Conservation (phyloP, 306 rosid genomes). For the Cucurbita argyrosperma region DNA sequence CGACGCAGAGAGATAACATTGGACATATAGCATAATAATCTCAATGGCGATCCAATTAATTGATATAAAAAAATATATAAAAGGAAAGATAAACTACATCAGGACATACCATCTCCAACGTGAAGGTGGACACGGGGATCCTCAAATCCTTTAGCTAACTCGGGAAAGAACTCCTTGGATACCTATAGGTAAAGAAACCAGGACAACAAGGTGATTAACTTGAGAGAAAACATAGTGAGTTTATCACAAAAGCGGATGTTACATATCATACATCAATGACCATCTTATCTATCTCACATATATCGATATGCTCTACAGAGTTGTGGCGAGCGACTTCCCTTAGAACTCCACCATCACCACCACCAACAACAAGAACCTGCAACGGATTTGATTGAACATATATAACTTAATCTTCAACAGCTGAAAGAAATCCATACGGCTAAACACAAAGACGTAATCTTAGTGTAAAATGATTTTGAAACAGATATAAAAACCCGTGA, state of each 20-base stretch:
- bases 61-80: background rate
- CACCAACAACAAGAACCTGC: constrained; percentile 93
- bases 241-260: background rate
- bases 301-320: constrained; percentile 76
- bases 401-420: background rate
- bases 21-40: background rate
- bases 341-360: constrained; percentile 93
- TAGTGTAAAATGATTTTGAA: background rate
- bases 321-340: constrained; percentile 75
- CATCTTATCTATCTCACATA: constrained; percentile 95
- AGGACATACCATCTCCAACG: constrained; percentile 61
- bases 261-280: constrained; percentile 73
- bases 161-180: constrained; percentile 63
- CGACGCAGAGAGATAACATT: background rate
- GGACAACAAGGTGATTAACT: constrained; percentile 10
- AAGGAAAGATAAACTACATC: background rate
- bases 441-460: background rate
- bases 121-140: constrained; percentile 91
- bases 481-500: background rate
- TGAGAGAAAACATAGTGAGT: constrained; percentile 2
- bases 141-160: constrained; percentile 76
- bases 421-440: background rate
- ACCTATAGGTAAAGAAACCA: constrained; percentile 34
- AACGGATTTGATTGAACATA: background rate
- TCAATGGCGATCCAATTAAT: background rate